phyloP scores from a whole-genome alignment of 1,284 basidiomycete genomes.

The Anthracocystis walkeri region DNA sequence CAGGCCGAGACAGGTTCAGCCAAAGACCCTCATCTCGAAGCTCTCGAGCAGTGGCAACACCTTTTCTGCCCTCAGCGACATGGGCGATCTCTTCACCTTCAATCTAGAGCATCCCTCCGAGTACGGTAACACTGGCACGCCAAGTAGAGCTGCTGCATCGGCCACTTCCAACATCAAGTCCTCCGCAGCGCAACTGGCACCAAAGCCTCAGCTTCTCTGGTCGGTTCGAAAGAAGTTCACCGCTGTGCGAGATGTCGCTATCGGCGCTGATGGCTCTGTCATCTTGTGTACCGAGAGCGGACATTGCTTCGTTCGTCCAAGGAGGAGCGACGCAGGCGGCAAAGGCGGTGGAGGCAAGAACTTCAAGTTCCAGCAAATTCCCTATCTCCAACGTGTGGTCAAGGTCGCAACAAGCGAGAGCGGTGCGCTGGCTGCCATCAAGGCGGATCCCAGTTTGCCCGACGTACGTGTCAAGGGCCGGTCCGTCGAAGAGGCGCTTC shows the following conservation, averaged over 20 bases:
- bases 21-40: slow-evolving; percentile 77
- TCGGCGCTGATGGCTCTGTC: slow-evolving; percentile 87
- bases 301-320: slow-evolving; percentile 81
- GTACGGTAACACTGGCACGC: slow-evolving; percentile 42
- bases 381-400: slow-evolving; percentile 84
- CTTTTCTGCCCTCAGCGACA: slow-evolving; percentile 86
- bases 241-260: slow-evolving; percentile 83
- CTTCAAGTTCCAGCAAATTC: slow-evolving; percentile 80
- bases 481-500: slow-evolving; percentile 78
- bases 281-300: slow-evolving; percentile 94
- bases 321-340: slow-evolving; percentile 38
- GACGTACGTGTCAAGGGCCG: slow-evolving; percentile 76
- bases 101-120: slow-evolving; percentile 70
- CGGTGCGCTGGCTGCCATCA: slow-evolving; percentile 88
- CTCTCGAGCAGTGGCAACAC: slow-evolving; percentile 83
- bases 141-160: slow-evolving; percentile 13
- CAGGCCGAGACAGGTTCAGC: slow-evolving; percentile 61
- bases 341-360: slow-evolving; percentile 47
- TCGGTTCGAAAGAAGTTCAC: slow-evolving; percentile 86
- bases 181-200: slow-evolving; percentile 39
- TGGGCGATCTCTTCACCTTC: slow-evolving; percentile 93
- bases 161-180: slow-evolving; percentile 15
- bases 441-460: slow-evolving; percentile 78
- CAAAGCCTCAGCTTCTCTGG: slow-evolving; percentile 90
- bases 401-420: slow-evolving; percentile 87